A percentile compares a stretch with the other conserved stretches of the same genome.
phyloP scores from a whole-genome alignment of 768 basidiomycete species.

The Auricularia heimuer region DNA sequence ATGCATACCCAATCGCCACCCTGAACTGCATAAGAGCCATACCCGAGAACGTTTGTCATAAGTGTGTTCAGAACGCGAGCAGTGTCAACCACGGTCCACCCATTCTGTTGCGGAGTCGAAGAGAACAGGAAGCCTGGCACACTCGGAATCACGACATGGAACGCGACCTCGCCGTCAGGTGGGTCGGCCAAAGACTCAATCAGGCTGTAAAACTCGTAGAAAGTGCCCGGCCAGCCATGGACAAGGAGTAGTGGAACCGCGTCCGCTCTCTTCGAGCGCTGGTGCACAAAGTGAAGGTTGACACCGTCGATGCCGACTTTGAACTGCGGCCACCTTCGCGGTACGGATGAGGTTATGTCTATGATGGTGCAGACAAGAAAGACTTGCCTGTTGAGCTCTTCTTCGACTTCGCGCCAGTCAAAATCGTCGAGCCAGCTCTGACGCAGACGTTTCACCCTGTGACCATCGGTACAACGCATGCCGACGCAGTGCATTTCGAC shows the following conservation, averaged over 20 bases:
- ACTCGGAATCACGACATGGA: constrained; percentile 19
- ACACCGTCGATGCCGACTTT: constrained; percentile 3
- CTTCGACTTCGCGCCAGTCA: constrained; percentile 7
- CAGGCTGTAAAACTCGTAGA: constrained; percentile 26
- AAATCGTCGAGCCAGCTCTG: constrained; percentile 1
- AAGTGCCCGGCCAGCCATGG: constrained; percentile 25
- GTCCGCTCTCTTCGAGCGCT: not conserved
- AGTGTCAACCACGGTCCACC: not conserved
- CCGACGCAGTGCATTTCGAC: no score
- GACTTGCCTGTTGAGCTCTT: constrained; percentile 3
- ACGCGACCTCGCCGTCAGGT: constrained; percentile 21
- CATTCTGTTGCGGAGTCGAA: not conserved
- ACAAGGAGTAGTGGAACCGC: constrained; percentile 10
- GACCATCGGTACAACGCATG: no score
- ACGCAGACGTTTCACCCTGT: not conserved
- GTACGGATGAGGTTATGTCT: no score
- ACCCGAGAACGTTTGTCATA: not conserved
- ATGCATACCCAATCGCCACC: not conserved
- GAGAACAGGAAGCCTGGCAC: not conserved
- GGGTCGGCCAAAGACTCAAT: constrained; percentile 20
- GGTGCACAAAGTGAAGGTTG: constrained; percentile 11
- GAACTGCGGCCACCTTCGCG: not conserved
- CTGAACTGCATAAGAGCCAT: not conserved
- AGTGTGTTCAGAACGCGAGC: not conserved
- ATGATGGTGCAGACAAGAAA: not conserved